Evolutionary conservation across 495 filamentous ascomycete genomes (phyloP).

Genomic region (Podospora conica): DNA sequence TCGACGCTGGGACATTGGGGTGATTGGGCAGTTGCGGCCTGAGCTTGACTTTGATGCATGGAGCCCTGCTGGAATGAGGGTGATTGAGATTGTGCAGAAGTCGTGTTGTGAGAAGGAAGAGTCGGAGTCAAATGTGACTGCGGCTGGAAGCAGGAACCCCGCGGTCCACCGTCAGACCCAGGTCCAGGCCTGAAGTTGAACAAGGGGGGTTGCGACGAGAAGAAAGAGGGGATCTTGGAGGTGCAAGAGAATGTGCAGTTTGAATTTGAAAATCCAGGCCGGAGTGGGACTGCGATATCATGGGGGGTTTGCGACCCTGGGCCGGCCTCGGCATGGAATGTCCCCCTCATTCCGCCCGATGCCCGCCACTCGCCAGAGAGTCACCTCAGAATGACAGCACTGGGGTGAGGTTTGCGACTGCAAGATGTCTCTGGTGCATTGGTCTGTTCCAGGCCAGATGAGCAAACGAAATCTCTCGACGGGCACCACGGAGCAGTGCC

Average conservation of each 20-base stretch:
- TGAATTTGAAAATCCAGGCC: background rate
- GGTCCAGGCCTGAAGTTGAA: background rate
- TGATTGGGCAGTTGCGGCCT: constrained; percentile 20
- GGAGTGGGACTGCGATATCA: background rate
- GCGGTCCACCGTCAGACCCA: background rate
- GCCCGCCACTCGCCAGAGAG: background rate
- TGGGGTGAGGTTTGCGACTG: too few species aligned
- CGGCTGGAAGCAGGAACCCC: background rate
- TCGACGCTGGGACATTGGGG: constrained; percentile 14
- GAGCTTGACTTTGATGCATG: constrained; percentile 1
- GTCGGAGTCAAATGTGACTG: background rate
- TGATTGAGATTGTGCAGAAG: background rate
- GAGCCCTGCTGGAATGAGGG: background rate
- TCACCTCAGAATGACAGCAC: too few species aligned
- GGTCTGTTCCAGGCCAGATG: too few species aligned
- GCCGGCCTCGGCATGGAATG: background rate
- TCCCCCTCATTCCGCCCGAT: background rate
- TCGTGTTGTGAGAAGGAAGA: background rate
- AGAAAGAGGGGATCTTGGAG: too few species aligned
- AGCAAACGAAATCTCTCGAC: background rate
- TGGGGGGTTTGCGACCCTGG: background rate
- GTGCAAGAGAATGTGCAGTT: background rate
- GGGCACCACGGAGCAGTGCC: background rate
- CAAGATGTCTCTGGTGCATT: too few species aligned
- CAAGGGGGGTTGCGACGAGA: background rate